Evolutionary conservation across 805 yeast genomes (phyloP), one percentile per base, ranked within the genome.

Genomic region (Peterozyma xylosa): DNA sequence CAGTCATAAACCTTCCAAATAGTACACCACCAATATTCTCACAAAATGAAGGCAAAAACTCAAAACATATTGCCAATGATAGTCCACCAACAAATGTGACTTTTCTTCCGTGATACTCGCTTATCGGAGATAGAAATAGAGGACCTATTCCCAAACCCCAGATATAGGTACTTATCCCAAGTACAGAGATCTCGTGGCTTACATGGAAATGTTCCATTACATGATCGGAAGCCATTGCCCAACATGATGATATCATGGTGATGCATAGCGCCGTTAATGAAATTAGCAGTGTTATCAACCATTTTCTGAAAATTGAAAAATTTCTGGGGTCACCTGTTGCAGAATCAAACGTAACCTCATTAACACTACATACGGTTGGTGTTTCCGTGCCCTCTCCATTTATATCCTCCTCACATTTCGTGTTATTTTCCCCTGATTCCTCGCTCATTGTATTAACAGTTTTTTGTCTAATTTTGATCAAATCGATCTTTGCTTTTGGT

Each of bases 161-260:
- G 35, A 79, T 76, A 63, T 76, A 78, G 33, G 77, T 60, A 2
- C 82, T 70, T 9, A 80, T 77, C 14, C 77, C 68, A 37, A 84
- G 58, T 11, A 84, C 71, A 37, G 73, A 71, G n/a, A 82, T 72
- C 47, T 82, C 89, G 43, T 69, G 64, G 1, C 82, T 73, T 1
- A 78, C 71, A 29, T 65, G 60, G 53, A 80, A 80, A 32, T 65
- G 59, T 2, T 50, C 58, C 57, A 61, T 60, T 27, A 81, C 68
- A 33, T 77, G 73, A 1, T 68, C 71, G 2, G 81, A 67, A 13
- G 80, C 84, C 49, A 80, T 70, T 2, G 86, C 72, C 71, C 82
- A 85, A 39, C 76, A 70, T 0, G 89, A 83, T 0, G 90, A 82
- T 6, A 84, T 75, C 60, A 82, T 70, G 0, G 90, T 82, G 36